phyloP scores from a whole-genome alignment of 1,284 basidiomycete species.

The Kalmanozyma brasiliensis region DNA sequence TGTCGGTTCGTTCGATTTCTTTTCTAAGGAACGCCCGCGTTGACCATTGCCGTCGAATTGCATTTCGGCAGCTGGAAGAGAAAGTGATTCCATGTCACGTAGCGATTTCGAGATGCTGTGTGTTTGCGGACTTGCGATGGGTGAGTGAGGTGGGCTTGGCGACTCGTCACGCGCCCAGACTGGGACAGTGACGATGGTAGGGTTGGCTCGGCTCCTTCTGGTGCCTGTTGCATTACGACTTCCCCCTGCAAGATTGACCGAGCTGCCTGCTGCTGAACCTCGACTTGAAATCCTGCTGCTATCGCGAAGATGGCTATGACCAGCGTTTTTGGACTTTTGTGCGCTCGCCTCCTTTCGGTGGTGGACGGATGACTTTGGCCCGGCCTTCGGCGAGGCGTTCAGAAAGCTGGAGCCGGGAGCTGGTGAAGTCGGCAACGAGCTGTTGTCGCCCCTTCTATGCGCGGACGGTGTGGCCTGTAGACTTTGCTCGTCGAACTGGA shows the following conservation, averaged over 20 bases:
- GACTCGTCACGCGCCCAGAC: constrained; percentile 54
- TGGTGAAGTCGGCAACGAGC: constrained; percentile 31
- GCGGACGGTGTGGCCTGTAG: constrained; percentile 33
- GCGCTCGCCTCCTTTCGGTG: constrained; percentile 15
- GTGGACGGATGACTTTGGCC: constrained; percentile 4
- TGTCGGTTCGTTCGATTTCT: constrained; percentile 13
- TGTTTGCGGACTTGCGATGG: constrained; percentile 27
- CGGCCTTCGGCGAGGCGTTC: constrained; percentile 12
- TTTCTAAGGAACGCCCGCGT: constrained; percentile 16
- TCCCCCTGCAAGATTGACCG: constrained; percentile 11
- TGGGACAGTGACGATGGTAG: constrained; percentile 41
- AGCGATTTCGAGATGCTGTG: constrained; percentile 24
- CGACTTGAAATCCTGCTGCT: constrained; percentile 23
- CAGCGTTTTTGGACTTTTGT: constrained; percentile 3
- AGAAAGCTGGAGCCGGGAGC: constrained; percentile 7
- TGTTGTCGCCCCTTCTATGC: constrained; percentile 28
- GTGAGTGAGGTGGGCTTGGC: constrained; percentile 40
- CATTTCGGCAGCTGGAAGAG: constrained; percentile 24
- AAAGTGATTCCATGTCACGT: constrained; percentile 24
- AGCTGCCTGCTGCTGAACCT: constrained; percentile 27
- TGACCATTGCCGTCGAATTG: constrained; percentile 13
- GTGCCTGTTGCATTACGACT: constrained; percentile 12
- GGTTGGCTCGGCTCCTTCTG: constrained; percentile 34
- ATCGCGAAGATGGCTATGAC: constrained; percentile 13
- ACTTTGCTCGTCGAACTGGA: constrained; percentile 51